These are phyloP conservation scores for Yamadazyma spencermartinsiae DNA, from an alignment of 1,139 yeast genomes.

Conservation along the genomic window DNA sequence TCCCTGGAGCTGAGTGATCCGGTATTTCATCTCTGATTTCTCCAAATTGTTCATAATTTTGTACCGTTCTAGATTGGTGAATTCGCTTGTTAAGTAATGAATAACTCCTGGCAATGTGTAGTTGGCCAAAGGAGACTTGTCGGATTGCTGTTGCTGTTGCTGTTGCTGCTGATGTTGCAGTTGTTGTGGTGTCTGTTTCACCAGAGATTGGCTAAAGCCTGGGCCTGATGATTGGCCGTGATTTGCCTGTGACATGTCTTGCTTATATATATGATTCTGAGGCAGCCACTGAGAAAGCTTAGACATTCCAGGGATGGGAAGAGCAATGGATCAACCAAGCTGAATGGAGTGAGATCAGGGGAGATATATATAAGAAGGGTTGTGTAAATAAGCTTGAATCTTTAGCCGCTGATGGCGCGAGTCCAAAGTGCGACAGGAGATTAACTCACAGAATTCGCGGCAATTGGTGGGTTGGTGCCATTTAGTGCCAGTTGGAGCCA, in stretches of 20 bases:
- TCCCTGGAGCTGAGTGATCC: conserved; percentile 54
- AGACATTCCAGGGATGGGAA: conserved; percentile 3
- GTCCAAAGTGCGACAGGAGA: too few relatives aligned
- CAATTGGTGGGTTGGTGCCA: too few relatives aligned
- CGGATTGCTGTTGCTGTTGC: conserved; percentile 13
- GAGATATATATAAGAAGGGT: too few relatives aligned
- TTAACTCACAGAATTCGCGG: too few relatives aligned
- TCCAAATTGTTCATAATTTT: conserved; percentile 58
- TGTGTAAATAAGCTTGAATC: too few relatives aligned
- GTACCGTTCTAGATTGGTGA: conserved; percentile 58
- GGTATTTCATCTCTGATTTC: conserved; percentile 55
- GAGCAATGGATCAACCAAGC: not conserved
- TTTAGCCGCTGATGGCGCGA: too few relatives aligned
- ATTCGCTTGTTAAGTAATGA: conserved; percentile 60
- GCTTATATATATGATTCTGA: conserved; percentile 1
- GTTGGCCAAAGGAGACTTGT: conserved; percentile 25
- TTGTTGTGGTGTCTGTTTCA: conserved; percentile 12
- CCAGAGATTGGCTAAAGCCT: conserved; percentile 10
- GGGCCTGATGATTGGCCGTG: not conserved
- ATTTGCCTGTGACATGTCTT: conserved; percentile 4
- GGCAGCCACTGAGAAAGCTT: conserved; percentile 15
- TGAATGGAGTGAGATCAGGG: too few relatives aligned
- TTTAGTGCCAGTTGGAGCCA: too few relatives aligned
- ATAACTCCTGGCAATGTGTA: conserved; percentile 67
- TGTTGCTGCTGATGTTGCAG: conserved; percentile 15